Evolutionary conservation across 306 rosid species (phyloP).

Genomic region (Castanea mollissima): DNA sequence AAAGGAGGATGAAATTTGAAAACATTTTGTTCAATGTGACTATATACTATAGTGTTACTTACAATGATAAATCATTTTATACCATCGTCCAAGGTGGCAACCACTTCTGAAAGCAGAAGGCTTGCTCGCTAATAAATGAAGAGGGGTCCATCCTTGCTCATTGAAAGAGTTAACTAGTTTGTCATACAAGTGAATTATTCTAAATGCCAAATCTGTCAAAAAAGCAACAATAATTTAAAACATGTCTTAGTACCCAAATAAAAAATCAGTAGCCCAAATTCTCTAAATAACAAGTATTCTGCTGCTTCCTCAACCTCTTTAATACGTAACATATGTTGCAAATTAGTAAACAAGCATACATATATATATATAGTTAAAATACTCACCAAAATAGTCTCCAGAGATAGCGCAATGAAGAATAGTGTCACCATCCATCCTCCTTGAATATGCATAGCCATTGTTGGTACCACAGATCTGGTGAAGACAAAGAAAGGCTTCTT

Average conservation of each 20-base stretch:
- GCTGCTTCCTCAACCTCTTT: neutral
- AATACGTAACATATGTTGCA: neutral
- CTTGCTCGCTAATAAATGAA: conserved; percentile 55
- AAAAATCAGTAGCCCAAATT: no score
- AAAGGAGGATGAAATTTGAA: neutral
- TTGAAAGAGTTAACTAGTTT: conserved; percentile 25
- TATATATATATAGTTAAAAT: neutral
- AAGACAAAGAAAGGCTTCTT: conserved; percentile 38
- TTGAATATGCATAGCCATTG: neutral
- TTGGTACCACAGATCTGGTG: neutral
- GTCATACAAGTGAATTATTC: conserved; percentile 39
- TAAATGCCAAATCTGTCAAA: conserved; percentile 56
- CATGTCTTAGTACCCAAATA: neutral
- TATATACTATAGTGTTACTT: neutral
- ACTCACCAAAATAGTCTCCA: conserved; percentile 36
- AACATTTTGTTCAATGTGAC: no score
- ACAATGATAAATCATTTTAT: conserved; percentile 35
- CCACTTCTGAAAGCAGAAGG: conserved; percentile 59
- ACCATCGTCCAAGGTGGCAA: conserved; percentile 26
- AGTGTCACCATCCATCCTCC: conserved; percentile 45
- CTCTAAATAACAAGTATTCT: no score
- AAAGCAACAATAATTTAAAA: neutral
- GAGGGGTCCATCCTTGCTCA: conserved; percentile 38
- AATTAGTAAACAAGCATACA: neutral
- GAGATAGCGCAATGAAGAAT: conserved; percentile 51